These are phyloP conservation scores for Tubosaeta sp. DNA, from an alignment of 768 basidiomycete genomes.

Conservation along the genomic window DNA sequence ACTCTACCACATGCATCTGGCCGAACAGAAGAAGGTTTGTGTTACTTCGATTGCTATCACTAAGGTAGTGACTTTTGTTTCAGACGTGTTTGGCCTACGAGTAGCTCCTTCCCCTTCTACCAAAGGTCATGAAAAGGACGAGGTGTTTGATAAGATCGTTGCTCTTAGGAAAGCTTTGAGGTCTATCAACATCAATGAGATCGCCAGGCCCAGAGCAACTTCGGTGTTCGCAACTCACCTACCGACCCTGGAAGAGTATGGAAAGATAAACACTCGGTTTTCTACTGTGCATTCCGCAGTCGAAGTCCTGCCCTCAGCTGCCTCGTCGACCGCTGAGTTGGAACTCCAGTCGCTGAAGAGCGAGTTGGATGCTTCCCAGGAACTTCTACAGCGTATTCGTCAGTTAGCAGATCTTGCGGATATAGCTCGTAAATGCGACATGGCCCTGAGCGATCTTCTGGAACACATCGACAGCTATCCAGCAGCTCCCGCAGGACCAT, in stretches of 20 bases:
- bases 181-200: slow-evolving; percentile 55
- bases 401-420: slow-evolving; percentile 52
- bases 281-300: slow-evolving; percentile 42
- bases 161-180: slow-evolving; percentile 56
- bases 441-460: slow-evolving; percentile 76
- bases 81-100: slow-evolving; percentile 58
- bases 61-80: slow-evolving; percentile 1
- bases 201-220: slow-evolving; percentile 39
- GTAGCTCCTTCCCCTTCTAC: slow-evolving; percentile 33
- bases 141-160: slow-evolving; percentile 48
- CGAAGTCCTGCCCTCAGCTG: slow-evolving; percentile 41
- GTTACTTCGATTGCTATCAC: neutral
- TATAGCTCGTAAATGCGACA: slow-evolving; percentile 56
- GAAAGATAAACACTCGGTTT: slow-evolving; percentile 47
- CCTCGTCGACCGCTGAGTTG: slow-evolving; percentile 42
- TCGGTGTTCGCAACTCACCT: slow-evolving; percentile 38
- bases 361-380: slow-evolving; percentile 52
- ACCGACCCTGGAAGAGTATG: slow-evolving; percentile 47
- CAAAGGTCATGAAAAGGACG: slow-evolving; percentile 38
- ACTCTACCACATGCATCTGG: neutral
- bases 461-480: slow-evolving; percentile 87
- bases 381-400: slow-evolving; percentile 48
- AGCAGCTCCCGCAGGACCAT: slow-evolving; percentile 45
- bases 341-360: slow-evolving; percentile 58
- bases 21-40: slow-evolving; percentile 24